Evolutionary conservation across 139 green algal genomes (phyloP).

Genomic region (Chlamydomonas eustigma): DNA sequence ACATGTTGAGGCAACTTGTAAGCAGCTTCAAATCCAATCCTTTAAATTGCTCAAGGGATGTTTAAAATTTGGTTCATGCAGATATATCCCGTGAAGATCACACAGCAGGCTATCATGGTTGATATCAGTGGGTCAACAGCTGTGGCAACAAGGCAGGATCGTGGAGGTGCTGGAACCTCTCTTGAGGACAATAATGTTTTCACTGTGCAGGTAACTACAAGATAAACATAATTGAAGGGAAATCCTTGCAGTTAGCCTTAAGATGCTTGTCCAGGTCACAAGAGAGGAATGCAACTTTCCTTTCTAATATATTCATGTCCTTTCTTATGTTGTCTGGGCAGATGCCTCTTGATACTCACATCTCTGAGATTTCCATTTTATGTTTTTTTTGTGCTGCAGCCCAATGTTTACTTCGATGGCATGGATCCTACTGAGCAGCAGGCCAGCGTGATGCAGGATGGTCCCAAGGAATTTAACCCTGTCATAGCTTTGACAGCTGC

Average conservation of each 20-base stretch:
- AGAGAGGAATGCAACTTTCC: too few relatives aligned
- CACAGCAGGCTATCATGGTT: slow-evolving; percentile 57
- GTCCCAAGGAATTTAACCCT: slow-evolving; percentile 1
- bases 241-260: too few relatives aligned
- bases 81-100: slow-evolving; percentile 82
- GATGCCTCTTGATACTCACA: too few relatives aligned
- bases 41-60: too few relatives aligned
- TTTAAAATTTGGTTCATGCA: slow-evolving; percentile 41
- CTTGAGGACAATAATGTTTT: slow-evolving; percentile 87
- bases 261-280: too few relatives aligned
- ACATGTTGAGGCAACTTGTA: too few relatives aligned
- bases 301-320: too few relatives aligned
- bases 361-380: too few relatives aligned
- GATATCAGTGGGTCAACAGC: slow-evolving; percentile 39
- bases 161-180: slow-evolving; percentile 67
- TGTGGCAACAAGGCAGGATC: neutral
- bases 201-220: slow-evolving; percentile 10
- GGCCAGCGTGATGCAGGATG: slow-evolving; percentile 10
- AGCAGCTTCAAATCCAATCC: too few relatives aligned
- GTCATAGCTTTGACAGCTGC: neutral
- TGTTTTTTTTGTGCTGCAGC: slow-evolving; percentile 40
- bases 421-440: slow-evolving; percentile 43
- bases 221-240: too few relatives aligned
- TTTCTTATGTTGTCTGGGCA: too few relatives aligned
- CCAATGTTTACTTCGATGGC: slow-evolving; percentile 84